Evolutionary conservation across 1,284 basidiomycete genomes (phyloP).

Genomic region (Cryptococcus sp.): DNA sequence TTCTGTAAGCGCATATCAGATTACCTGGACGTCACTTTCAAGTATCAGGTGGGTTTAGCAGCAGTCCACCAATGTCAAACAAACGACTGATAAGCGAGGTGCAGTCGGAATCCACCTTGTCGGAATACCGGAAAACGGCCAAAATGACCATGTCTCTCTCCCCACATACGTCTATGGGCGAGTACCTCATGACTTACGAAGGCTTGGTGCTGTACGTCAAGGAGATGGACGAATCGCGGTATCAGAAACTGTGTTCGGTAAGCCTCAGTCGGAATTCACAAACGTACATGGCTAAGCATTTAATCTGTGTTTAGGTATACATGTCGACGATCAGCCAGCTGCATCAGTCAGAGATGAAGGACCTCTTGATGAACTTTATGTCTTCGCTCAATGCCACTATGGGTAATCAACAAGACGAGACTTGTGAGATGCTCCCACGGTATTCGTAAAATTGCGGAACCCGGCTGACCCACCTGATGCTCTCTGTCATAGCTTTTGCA

Average conservation of each 20-base stretch:
- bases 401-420: constrained; percentile 59
- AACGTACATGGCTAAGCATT: neutral
- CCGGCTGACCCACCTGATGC: neutral
- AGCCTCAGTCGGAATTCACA: constrained; percentile 41
- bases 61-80: neutral
- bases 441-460: neutral
- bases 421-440: constrained; percentile 26
- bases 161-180: constrained; percentile 72
- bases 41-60: constrained; percentile 65
- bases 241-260: constrained; percentile 83
- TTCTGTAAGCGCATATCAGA: constrained; percentile 90
- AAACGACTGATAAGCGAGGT: neutral
- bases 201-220: constrained; percentile 91
- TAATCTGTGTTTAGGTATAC: constrained; percentile 65
- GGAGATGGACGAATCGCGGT: constrained; percentile 86
- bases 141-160: constrained; percentile 53
- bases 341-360: constrained; percentile 75
- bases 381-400: constrained; percentile 64
- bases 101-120: constrained; percentile 52
- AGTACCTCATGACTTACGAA: constrained; percentile 80
- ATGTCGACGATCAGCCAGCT: constrained; percentile 80
- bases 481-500: constrained; percentile 9
- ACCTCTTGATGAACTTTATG: constrained; percentile 65
- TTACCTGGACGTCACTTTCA: constrained; percentile 86
- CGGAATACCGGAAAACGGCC: constrained; percentile 40